Conservation (phyloP, 2,329 filamentous ascomycete genomes). For the Colletotrichum aenigma region DNA sequence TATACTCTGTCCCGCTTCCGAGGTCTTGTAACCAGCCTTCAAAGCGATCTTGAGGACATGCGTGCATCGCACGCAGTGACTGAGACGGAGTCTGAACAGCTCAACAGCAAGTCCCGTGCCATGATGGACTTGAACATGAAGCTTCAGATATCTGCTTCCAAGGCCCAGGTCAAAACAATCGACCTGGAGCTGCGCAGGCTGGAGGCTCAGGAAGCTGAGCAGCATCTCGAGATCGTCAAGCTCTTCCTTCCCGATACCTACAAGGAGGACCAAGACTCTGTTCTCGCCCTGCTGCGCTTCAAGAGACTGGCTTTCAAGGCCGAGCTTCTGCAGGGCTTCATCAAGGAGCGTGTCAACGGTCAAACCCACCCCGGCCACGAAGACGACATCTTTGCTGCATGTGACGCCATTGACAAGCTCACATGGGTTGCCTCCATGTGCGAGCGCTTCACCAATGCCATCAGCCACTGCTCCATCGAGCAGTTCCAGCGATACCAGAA, state of each 20-base stretch:
- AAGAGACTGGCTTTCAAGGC: constrained; percentile 90
- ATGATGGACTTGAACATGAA: constrained; percentile 98
- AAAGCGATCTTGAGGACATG: constrained; percentile 89
- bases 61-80: constrained; percentile 90
- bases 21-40: constrained; percentile 83
- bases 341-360: constrained; percentile 78
- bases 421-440: constrained; percentile 85
- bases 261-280: constrained; percentile 79
- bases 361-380: constrained; percentile 69
- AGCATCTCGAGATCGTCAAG: constrained; percentile 88
- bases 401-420: constrained; percentile 84
- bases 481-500: constrained; percentile 81
- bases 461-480: constrained; percentile 77
- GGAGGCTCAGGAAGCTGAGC: constrained; percentile 85
- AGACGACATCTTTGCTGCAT: constrained; percentile 80
- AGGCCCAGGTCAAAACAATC: constrained; percentile 93
- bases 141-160: constrained; percentile 85
- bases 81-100: constrained; percentile 89
- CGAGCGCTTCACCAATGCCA: constrained; percentile 80
- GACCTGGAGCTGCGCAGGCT: constrained; percentile 86
- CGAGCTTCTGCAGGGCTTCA: constrained; percentile 74
- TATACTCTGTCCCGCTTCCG: constrained; percentile 89
- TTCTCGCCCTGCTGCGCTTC: constrained; percentile 88
- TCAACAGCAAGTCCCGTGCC: constrained; percentile 84
- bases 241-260: constrained; percentile 88